Percentiles rank a stretch among this genome's conserved stretches.
Evolutionary conservation across 352 stramenopile genomes (phyloP).

Genomic region (Phytophthora rubi): DNA sequence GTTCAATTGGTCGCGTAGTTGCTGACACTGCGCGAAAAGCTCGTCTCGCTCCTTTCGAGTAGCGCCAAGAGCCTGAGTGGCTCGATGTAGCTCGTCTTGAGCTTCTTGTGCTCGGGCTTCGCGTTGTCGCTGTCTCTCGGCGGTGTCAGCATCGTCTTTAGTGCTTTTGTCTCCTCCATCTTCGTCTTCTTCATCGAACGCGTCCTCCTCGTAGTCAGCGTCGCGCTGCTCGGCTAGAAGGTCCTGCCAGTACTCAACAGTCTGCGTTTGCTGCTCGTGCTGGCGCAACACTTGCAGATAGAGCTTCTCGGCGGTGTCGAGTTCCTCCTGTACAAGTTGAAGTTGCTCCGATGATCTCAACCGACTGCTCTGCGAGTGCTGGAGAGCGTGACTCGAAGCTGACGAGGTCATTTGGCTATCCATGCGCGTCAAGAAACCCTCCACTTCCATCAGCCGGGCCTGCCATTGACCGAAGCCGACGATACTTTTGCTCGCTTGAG

Average conservation of each 20-base stretch:
- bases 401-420: slow-evolving; percentile 2
- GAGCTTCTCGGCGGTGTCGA: slow-evolving; percentile 75
- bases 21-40: slow-evolving; percentile 68
- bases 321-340: slow-evolving; percentile 62
- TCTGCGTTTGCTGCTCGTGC: slow-evolving; percentile 68
- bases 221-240: slow-evolving; percentile 63
- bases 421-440: slow-evolving; percentile 56
- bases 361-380: slow-evolving; percentile 22
- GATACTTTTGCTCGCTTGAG: slow-evolving; percentile 1
- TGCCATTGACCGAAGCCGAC: slow-evolving; percentile 41
- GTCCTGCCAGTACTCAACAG: slow-evolving; percentile 66
- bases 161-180: slow-evolving; percentile 11
- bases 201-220: slow-evolving; percentile 36
- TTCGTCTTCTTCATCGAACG: slow-evolving; percentile 31
- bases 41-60: slow-evolving; percentile 65
- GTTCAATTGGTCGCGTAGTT: slow-evolving; percentile 55
- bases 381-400: background rate
- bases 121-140: slow-evolving; percentile 24
- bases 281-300: slow-evolving; percentile 77
- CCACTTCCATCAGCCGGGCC: slow-evolving; percentile 51
- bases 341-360: slow-evolving; percentile 41
- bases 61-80: slow-evolving; percentile 40
- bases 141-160: slow-evolving; percentile 12
- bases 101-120: slow-evolving; percentile 23
- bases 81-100: slow-evolving; percentile 37